These are phyloP conservation scores for Choiromyces venosus DNA, from an alignment of 495 filamentous ascomycete species.

Conservation along the genomic window DNA sequence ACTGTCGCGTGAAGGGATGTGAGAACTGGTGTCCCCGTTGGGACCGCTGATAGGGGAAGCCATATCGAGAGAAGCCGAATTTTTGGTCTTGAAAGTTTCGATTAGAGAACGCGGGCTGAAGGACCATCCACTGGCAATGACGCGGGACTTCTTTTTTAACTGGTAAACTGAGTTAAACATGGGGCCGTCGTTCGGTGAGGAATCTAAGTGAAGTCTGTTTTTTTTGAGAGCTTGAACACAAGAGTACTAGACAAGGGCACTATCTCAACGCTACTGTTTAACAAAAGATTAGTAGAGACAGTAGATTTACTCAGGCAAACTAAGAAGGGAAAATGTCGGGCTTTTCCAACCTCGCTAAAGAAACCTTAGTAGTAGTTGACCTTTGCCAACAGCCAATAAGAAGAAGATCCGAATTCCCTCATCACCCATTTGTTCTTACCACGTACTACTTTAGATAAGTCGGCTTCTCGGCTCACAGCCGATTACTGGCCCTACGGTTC, in stretches of 20 bases:
- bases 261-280: neutral
- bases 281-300: neutral
- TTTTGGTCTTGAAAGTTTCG: neutral
- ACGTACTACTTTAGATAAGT: neutral
- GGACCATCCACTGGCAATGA: conserved; percentile 9
- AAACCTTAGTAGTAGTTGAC: neutral
- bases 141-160: conserved; percentile 4
- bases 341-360: neutral
- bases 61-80: neutral
- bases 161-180: neutral
- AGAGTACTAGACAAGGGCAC: neutral
- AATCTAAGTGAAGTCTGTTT: neutral
- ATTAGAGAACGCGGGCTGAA: conserved; percentile 9
- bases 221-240: neutral
- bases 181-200: neutral
- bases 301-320: neutral
- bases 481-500: neutral
- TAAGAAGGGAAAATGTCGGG: neutral
- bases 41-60: neutral
- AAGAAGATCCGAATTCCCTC: neutral
- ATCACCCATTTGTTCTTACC: neutral
- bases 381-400: neutral
- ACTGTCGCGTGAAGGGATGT: neutral
- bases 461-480: neutral
- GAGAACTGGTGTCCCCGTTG: neutral